Evolutionary conservation across 169 alveolate genomes (phyloP).

Genomic region (Besnoitia besnoiti): DNA sequence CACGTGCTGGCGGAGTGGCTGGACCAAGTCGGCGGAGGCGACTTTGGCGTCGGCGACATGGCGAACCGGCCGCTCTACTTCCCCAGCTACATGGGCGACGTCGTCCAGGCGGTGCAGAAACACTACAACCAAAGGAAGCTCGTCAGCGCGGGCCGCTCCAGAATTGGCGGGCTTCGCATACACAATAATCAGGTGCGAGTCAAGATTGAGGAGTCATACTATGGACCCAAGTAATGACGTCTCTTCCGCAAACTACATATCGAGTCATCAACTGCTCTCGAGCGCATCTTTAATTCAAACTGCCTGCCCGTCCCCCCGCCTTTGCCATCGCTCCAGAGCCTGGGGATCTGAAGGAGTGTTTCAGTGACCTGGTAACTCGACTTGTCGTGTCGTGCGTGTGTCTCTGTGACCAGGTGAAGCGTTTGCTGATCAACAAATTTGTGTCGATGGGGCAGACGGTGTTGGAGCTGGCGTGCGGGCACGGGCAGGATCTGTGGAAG

Average conservation of each 20-base stretch:
- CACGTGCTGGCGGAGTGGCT: constrained; percentile 27
- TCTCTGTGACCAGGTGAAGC: constrained; percentile 72
- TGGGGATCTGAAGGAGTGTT: too few relatives aligned
- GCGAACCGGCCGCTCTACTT: constrained; percentile 39
- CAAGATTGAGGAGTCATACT: too few relatives aligned
- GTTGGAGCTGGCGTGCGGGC: constrained; percentile 82
- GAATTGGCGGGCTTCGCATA: constrained; percentile 66
- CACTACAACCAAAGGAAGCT: constrained; percentile 71
- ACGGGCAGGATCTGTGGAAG: constrained; percentile 81
- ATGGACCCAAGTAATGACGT: too few relatives aligned
- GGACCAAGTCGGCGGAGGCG: neutral
- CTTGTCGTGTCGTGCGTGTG: too few relatives aligned
- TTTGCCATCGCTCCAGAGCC: too few relatives aligned
- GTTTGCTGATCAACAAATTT: constrained; percentile 68
- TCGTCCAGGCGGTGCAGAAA: constrained; percentile 63
- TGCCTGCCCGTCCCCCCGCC: too few relatives aligned
- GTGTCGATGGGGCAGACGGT: constrained; percentile 61
- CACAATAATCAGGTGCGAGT: constrained; percentile 62
- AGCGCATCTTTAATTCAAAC: too few relatives aligned
- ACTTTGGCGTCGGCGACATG: neutral
- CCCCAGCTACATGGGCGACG: constrained; percentile 73
- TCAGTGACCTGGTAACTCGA: too few relatives aligned
- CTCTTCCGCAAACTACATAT: too few relatives aligned
- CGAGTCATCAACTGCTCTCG: too few relatives aligned
- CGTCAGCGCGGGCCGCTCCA: constrained; percentile 65